Percentiles rank a stretch among this genome's conserved stretches.
These are phyloP conservation scores for Tremella fuciformis DNA, from an alignment of 768 basidiomycete species.

Conservation along the genomic window DNA sequence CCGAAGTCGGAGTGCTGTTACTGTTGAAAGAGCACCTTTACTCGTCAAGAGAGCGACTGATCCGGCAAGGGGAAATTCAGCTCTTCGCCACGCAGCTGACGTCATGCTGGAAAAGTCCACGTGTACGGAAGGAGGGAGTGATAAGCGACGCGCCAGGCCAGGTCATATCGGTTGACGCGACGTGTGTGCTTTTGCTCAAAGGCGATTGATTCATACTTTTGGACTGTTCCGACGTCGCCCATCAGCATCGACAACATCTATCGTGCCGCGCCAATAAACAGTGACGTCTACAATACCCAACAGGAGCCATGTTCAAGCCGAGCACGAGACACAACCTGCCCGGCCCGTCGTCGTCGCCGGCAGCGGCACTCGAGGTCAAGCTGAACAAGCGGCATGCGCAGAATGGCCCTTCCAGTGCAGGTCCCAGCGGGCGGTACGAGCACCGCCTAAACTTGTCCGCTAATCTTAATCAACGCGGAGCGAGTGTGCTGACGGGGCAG, in stretches of 20 bases:
- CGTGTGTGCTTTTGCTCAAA: constrained; percentile 1
- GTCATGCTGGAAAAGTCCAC: too few species aligned
- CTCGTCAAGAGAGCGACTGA: not conserved
- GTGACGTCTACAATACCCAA: too few species aligned
- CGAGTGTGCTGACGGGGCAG: constrained; percentile 55
- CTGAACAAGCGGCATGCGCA: constrained; percentile 36
- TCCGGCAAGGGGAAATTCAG: too few species aligned
- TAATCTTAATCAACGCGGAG: constrained; percentile 2
- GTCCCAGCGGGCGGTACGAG: constrained; percentile 33
- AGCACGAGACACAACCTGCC: constrained; percentile 37
- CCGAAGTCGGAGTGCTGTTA: too few species aligned
- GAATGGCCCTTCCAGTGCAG: constrained; percentile 8
- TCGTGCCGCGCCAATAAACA: not conserved
- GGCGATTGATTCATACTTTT: not conserved
- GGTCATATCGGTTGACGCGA: constrained; percentile 6
- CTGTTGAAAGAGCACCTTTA: not conserved
- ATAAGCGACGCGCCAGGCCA: not conserved
- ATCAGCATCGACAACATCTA: not conserved
- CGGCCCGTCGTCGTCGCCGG: constrained; percentile 16
- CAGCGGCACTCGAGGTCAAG: constrained; percentile 39
- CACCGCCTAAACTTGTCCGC: constrained; percentile 65
- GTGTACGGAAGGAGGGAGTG: too few species aligned
- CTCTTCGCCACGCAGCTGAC: too few species aligned
- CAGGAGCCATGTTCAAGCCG: constrained; percentile 46
- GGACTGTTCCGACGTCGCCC: not conserved